These are phyloP conservation scores for Trichosanthes truncata DNA, from an alignment of 306 rosid species.

Conservation along the genomic window DNA sequence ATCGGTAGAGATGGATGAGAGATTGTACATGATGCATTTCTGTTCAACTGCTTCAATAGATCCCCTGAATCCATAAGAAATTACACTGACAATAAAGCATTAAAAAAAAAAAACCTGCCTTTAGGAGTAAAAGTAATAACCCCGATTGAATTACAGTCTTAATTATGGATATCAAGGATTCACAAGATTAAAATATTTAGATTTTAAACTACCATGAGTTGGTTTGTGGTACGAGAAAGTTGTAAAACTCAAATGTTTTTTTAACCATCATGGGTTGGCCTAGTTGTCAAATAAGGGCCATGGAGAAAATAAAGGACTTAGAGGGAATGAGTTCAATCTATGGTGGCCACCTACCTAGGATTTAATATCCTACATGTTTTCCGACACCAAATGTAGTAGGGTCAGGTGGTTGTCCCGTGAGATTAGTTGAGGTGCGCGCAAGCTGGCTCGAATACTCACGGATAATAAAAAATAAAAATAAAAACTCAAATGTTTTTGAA, in stretches of 20 bases:
- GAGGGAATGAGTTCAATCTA: too few relatives aligned
- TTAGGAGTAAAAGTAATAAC: background rate
- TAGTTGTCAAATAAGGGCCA: too few relatives aligned
- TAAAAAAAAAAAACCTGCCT: background rate
- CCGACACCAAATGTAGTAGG: too few relatives aligned
- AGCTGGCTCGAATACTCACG: too few relatives aligned
- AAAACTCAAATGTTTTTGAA: background rate
- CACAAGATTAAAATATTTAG: background rate
- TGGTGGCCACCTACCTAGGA: too few relatives aligned
- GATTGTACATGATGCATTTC: background rate
- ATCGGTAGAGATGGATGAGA: background rate
- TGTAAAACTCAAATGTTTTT: background rate
- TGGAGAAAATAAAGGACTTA: too few relatives aligned
- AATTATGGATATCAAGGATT: background rate
- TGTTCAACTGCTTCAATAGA: background rate
- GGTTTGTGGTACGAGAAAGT: background rate
- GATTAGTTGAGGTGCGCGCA: too few relatives aligned
- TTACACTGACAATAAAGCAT: background rate
- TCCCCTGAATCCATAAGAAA: background rate
- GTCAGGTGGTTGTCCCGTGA: too few relatives aligned
- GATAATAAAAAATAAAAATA: too few relatives aligned
- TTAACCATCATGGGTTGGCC: too few relatives aligned
- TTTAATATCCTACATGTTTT: too few relatives aligned
- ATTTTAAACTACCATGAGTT: background rate
- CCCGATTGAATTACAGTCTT: background rate